A percentile compares a stretch with the other conserved stretches of the same genome.
phyloP scores from a whole-genome alignment of 331 rosid genomes.

The Arachis monticola region DNA sequence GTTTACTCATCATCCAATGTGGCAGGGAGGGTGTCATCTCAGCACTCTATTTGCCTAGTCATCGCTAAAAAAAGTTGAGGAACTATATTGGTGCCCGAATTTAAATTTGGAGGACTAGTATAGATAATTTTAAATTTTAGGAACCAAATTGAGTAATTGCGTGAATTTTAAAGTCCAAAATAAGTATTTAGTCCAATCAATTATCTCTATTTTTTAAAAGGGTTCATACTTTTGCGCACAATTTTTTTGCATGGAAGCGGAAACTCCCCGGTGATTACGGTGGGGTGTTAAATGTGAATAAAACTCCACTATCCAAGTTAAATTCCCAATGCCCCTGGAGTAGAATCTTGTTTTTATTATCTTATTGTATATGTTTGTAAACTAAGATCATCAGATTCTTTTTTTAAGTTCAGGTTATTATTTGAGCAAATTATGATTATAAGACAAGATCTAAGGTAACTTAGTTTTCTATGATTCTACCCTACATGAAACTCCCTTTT shows the following conservation, averaged over 20 bases:
- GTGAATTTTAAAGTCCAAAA: too few relatives aligned
- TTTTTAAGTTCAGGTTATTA: too few relatives aligned
- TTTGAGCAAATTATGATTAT: too few relatives aligned
- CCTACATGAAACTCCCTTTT: conserved; percentile 20
- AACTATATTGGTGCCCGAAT: too few relatives aligned
- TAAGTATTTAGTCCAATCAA: background rate
- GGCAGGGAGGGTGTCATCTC: too few relatives aligned
- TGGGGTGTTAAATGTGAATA: conserved; percentile 37
- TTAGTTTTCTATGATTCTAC: conserved; percentile 35
- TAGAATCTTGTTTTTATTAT: conserved; percentile 37
- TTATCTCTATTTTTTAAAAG: conserved; percentile 31
- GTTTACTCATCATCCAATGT: too few relatives aligned
- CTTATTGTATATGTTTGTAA: conserved; percentile 11
- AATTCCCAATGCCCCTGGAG: conserved; percentile 39
- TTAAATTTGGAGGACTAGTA: too few relatives aligned
- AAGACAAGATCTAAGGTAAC: conserved; percentile 7
- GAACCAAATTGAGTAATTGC: too few relatives aligned
- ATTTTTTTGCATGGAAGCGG: background rate
- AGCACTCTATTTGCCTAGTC: too few relatives aligned
- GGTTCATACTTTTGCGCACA: conserved; percentile 15
- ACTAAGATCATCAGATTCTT: background rate
- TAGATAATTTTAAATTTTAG: too few relatives aligned
- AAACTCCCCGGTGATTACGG: conserved; percentile 33
- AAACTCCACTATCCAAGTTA: conserved; percentile 32
- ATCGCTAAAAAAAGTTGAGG: too few relatives aligned